Evolutionary conservation across 208 protist genomes (phyloP), one percentile per base, ranked within the genome.

Genomic region (Trypanosoma rangeli): DNA sequence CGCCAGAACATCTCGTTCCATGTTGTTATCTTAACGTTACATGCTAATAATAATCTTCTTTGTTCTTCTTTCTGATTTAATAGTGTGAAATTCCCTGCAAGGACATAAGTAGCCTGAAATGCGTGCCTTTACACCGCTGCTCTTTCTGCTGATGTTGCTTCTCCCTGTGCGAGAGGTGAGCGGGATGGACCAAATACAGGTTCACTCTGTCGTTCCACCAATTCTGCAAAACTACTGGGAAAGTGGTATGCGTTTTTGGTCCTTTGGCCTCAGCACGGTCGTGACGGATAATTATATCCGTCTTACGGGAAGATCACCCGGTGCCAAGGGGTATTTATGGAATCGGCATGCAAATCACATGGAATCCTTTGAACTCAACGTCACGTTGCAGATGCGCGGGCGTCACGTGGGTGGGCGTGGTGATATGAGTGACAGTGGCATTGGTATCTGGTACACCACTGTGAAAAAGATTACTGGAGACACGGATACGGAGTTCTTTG

Each of bases 181-280:
- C 5, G 31, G 56, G 20, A 31, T 2, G 33, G 35, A 61, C 29
- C 31, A 64, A 42, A 69, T 76, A 52, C 80, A 82, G 44, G 50
- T 82, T 15, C 80, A 85, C 69, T 82, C 76, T 8, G 62, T 85
- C 15, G 79, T 70, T 60, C 76, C 80, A 7, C 80, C 80, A 9
- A 85, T 85, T 13, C 62, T 85, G 20, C 65, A 76, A 52, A 79
- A 85, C 57, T 85, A 76, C 57, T 85, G 80, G 80, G 57, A 77
- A 49, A 79, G 74, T 68, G 80, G 76, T 4, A 76, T 85, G 57
- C 53, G 64, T 7, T 85, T 74, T 60, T 85, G 80, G 80, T 66
- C 76, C 5, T 82, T 85, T 73, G 80, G 80, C 7, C 39, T 68
- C n/a, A 58, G 70, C 44, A 80, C 76, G 1, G 76, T 85, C 46